These are phyloP conservation scores for Starmerella gropengiesseri DNA, from an alignment of 805 yeast species.

Conservation along the genomic window DNA sequence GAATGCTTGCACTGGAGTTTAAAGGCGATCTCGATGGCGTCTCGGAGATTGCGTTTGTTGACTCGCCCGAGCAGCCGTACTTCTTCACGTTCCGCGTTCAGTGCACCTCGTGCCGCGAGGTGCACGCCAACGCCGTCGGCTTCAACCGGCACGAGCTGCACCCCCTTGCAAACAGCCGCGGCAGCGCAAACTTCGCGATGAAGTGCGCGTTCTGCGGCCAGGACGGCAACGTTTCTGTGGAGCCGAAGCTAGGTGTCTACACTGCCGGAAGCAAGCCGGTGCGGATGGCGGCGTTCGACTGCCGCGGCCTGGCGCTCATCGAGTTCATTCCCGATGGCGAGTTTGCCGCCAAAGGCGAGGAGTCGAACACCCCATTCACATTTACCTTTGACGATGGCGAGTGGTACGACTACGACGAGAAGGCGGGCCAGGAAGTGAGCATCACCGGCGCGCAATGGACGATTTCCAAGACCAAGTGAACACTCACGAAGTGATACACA, in stretches of 20 bases:
- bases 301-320: slow-evolving; percentile 70
- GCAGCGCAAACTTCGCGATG: slow-evolving; percentile 75
- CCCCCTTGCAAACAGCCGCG: slow-evolving; percentile 53
- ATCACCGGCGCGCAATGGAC: slow-evolving; percentile 65
- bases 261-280: slow-evolving; percentile 32
- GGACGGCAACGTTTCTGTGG: slow-evolving; percentile 29
- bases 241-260: slow-evolving; percentile 25
- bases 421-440: slow-evolving; percentile 66
- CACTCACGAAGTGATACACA: background rate
- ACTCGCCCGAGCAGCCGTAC: slow-evolving; percentile 49
- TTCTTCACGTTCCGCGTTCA: slow-evolving; percentile 63
- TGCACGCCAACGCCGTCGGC: slow-evolving; percentile 56
- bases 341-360: slow-evolving; percentile 35
- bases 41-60: slow-evolving; percentile 47
- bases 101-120: slow-evolving; percentile 72
- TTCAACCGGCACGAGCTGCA: slow-evolving; percentile 48
- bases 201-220: slow-evolving; percentile 56
- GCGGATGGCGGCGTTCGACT: slow-evolving; percentile 57
- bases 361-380: slow-evolving; percentile 42
- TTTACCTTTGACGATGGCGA: slow-evolving; percentile 72
- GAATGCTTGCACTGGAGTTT: slow-evolving; percentile 29
- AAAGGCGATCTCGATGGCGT: slow-evolving; percentile 46
- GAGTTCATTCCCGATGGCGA: slow-evolving; percentile 48
- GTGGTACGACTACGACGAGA: slow-evolving; percentile 93
- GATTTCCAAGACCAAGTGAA: slow-evolving; percentile 32